These are phyloP conservation scores for Candida dajiaensis DNA, from an alignment of 805 yeast species.

Conservation along the genomic window DNA sequence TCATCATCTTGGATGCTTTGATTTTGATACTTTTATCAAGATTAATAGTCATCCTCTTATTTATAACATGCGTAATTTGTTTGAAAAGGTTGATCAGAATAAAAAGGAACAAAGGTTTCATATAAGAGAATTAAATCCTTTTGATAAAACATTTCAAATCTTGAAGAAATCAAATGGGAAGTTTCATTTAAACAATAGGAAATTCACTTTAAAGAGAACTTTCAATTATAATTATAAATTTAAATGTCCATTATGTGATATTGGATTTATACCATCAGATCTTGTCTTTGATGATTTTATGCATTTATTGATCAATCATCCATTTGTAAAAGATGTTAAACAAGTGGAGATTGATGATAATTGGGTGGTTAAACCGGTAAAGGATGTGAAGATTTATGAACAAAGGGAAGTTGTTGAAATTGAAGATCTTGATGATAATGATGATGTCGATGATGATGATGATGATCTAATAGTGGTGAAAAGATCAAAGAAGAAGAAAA, in stretches of 20 bases:
- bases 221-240: background rate
- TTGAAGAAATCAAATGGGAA: background rate
- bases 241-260: constrained; percentile 4
- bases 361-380: background rate
- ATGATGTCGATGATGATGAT: constrained; percentile 3
- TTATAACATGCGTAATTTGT: background rate
- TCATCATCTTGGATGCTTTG: constrained; percentile 3
- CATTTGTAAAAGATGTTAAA: background rate
- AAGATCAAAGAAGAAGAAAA: background rate
- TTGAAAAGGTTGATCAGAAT: background rate
- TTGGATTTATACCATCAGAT: background rate
- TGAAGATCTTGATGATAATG: constrained; percentile 1
- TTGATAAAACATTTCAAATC: background rate
- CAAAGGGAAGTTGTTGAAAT: background rate
- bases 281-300: constrained; percentile 6
- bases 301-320: constrained; percentile 4
- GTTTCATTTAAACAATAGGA: background rate
- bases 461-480: background rate
- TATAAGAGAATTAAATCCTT: background rate
- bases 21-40: constrained; percentile 2
- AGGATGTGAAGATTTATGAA: background rate
- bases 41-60: background rate
- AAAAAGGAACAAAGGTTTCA: background rate
- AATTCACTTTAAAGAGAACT: background rate
- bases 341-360: constrained; percentile 1